These are phyloP conservation scores for Zygoascus meyerae DNA, from an alignment of 1,139 yeast genomes.

Conservation along the genomic window DNA sequence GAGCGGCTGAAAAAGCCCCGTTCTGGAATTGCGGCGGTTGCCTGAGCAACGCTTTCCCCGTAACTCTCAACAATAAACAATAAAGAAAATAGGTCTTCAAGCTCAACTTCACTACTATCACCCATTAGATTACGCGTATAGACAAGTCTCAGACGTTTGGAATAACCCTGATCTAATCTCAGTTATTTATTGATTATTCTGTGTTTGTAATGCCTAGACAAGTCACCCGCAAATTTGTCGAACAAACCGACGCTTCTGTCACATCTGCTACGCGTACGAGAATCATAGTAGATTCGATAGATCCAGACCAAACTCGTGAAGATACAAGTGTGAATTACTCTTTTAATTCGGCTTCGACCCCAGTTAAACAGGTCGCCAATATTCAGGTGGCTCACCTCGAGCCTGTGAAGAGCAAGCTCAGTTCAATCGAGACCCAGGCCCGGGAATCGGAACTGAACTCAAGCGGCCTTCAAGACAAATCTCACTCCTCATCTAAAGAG, in stretches of 20 bases:
- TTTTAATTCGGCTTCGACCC: constrained; percentile 12
- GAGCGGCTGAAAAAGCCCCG: too few species aligned
- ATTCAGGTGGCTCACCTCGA: constrained; percentile 23
- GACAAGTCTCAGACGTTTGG: too few species aligned
- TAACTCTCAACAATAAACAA: not conserved
- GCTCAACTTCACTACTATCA: too few species aligned
- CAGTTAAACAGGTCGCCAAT: constrained; percentile 5
- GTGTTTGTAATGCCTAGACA: constrained; percentile 5
- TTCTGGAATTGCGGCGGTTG: too few species aligned
- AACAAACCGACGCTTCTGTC: not conserved
- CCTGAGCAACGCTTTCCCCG: not conserved
- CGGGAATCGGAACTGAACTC: not conserved
- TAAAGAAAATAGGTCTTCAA: not conserved
- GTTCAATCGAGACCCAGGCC: too few species aligned
- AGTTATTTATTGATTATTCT: too few species aligned
- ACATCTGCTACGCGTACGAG: constrained; percentile 1
- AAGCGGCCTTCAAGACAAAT: not conserved
- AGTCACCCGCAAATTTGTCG: constrained; percentile 5
- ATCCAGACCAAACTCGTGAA: not conserved
- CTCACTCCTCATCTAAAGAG: constrained; percentile 4
- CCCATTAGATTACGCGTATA: too few species aligned
- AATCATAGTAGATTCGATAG: not conserved
- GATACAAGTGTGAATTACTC: not conserved
- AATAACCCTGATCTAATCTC: too few species aligned
- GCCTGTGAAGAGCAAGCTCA: constrained; percentile 14